Evolutionary conservation across 2,329 filamentous ascomycete species (phyloP).

Genomic region (Scortechinia acanthostroma): DNA sequence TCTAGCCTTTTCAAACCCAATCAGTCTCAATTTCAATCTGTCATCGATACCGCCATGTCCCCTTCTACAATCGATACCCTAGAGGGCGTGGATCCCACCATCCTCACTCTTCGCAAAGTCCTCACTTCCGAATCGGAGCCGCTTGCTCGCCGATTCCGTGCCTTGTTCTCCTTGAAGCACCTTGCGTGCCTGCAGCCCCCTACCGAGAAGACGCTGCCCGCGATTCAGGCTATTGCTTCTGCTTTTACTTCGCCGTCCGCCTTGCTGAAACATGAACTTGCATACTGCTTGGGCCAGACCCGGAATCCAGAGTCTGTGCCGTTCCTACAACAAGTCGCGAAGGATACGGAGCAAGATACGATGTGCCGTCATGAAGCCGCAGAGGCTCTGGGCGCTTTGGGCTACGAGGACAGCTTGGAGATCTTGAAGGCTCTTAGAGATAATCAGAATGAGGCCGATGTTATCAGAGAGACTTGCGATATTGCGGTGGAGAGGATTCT

Average conservation of each 20-base stretch:
- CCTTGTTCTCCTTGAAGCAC: conserved; percentile 82
- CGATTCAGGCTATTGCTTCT: conserved; percentile 54
- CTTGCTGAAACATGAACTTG: conserved; percentile 67
- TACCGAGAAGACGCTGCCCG: conserved; percentile 38
- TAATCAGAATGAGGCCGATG: conserved; percentile 47
- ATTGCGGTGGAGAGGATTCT: conserved; percentile 67
- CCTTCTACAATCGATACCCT: neutral
- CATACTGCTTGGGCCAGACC: conserved; percentile 69
- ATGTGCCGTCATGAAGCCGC: conserved; percentile 73
- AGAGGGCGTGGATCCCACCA: conserved; percentile 12
- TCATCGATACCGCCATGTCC: neutral
- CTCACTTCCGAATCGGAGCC: conserved; percentile 54
- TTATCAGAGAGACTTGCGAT: conserved; percentile 69
- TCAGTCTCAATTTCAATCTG: no score
- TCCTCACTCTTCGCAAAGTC: conserved; percentile 43
- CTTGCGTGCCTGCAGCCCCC: conserved; percentile 50
- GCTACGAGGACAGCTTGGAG: conserved; percentile 49
- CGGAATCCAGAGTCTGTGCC: conserved; percentile 55
- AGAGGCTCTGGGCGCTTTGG: conserved; percentile 64
- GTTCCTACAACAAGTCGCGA: conserved; percentile 48
- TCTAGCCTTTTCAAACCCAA: no score
- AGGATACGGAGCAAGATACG: conserved; percentile 54
- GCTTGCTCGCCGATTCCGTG: conserved; percentile 64
- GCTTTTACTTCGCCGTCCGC: conserved; percentile 53
- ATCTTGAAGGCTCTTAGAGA: conserved; percentile 53